Percentiles rank a stretch among this genome's conserved stretches.
Evolutionary conservation across 2,329 filamentous ascomycete species (phyloP).

Genomic region (Leptographium lundbergii): DNA sequence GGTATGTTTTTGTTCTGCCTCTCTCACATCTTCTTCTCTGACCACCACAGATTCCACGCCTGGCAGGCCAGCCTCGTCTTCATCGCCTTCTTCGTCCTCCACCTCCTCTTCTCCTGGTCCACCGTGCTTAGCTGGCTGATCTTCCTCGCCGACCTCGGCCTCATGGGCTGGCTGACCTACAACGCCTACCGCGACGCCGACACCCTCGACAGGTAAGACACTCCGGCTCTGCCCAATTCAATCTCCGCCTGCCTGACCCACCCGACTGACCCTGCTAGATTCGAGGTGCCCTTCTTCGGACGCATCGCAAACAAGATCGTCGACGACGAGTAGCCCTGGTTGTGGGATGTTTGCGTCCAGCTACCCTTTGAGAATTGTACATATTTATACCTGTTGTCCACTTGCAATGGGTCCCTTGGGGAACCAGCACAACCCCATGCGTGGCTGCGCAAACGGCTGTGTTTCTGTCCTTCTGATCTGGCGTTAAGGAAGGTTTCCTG

Average conservation of each 20-base stretch:
- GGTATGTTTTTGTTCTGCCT: slow-evolving; percentile 35
- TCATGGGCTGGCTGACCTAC: slow-evolving; percentile 66
- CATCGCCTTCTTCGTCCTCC: slow-evolving; percentile 59
- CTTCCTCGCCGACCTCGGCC: slow-evolving; percentile 58
- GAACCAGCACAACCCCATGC: background rate
- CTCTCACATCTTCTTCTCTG: background rate
- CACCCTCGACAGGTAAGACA: slow-evolving; percentile 42
- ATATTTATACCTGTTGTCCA: background rate
- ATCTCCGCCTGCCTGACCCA: background rate
- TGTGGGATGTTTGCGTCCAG: background rate
- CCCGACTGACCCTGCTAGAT: slow-evolving; percentile 36
- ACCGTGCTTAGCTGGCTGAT: slow-evolving; percentile 72
- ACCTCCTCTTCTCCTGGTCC: slow-evolving; percentile 80
- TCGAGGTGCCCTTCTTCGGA: slow-evolving; percentile 80
- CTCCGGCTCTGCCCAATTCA: background rate
- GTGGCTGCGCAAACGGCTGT: background rate
- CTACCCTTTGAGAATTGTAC: background rate
- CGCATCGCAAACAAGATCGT: slow-evolving; percentile 76
- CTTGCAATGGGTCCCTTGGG: background rate
- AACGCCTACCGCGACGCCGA: slow-evolving; percentile 77
- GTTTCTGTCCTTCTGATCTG: background rate
- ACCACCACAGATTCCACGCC: slow-evolving; percentile 65
- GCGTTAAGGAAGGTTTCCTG: background rate
- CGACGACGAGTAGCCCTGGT: slow-evolving; percentile 55
- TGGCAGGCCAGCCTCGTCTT: slow-evolving; percentile 89